Conservation (phyloP, 202 grass and related monocot genomes). For the Saccharum hybrid region DNA sequence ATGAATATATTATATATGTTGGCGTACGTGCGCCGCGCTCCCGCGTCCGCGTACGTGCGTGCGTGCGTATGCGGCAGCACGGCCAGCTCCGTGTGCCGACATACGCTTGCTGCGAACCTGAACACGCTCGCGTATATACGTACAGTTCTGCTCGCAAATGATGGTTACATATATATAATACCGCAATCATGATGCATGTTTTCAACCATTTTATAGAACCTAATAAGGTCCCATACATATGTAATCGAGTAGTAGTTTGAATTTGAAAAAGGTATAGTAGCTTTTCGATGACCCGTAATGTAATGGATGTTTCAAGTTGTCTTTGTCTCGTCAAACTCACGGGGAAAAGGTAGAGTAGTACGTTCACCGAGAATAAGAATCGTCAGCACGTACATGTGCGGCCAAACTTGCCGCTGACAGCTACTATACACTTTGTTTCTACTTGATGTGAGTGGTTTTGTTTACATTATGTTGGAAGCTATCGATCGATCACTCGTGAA, state of each 20-base stretch:
- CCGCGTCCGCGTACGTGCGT: too few species aligned
- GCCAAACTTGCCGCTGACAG: neutral
- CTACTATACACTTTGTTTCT: constrained; percentile 3
- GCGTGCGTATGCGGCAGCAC: too few species aligned
- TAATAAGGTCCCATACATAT: neutral
- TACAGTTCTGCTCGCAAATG: neutral
- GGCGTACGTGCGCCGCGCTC: neutral
- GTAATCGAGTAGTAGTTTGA: neutral
- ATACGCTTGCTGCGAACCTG: too few species aligned
- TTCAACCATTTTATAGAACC: neutral
- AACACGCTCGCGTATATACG: neutral
- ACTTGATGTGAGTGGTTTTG: neutral
- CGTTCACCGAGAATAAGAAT: neutral
- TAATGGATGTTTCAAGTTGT: constrained; percentile 6
- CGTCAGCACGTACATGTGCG: neutral
- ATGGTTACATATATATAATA: neutral
- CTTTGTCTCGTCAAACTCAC: neutral
- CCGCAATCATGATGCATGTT: neutral
- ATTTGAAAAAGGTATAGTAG: neutral
- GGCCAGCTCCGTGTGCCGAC: too few species aligned
- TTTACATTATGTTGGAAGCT: neutral
- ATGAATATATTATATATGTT: neutral
- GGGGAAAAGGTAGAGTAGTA: neutral
- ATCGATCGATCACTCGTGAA: neutral
- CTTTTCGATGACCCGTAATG: neutral